Base-by-base conservation (phyloP, 169 alveolate genomes). In the Plasmodium yoelii region DNA sequence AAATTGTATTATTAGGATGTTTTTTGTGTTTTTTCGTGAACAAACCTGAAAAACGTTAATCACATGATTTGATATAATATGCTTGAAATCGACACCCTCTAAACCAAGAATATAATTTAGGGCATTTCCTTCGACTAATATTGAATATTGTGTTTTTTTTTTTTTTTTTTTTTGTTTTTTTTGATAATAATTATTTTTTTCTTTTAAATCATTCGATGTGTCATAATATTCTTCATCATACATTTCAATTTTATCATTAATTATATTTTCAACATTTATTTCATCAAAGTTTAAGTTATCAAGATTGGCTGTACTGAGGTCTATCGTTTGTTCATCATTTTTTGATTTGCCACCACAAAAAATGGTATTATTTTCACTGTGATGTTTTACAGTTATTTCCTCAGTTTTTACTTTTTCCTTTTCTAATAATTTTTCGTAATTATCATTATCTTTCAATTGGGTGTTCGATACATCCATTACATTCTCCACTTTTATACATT, bases 61-160 rank as follows among this genome's bases (percentile, higher is more conserved):
- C 49, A 98, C 97, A 90, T 98, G 99, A 87, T 98, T 98, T 57
- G 99, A 96, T 53, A 91, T 95, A 44, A 97, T 96, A 34, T 94
- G 88, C 60, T 91, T 93, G 56, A 95, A 96, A 73, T 92, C 95
- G 19, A 98, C 97, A 44, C 99, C 99, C 15, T 95, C 96, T 13
- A 97, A 95, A 47, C 96, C 95, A 97, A 98, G 97, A 59, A 98
- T 97, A 75, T 96, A 96, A 82, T 92, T 92, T 19, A 97, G 91
- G 0, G 99, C 98, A 56, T 96, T 94, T 13, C 99, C 99, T 94
- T 98, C 99, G 1, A 97, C 98, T 5, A 98, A 96, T 7, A 98
- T 90, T n/a, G 95, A 93, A 92, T 95, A 96, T 47, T 88, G 53
- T 1, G 88, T 63, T 73, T 92, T 75, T 49, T 92, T 94, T 51